phyloP scores from a whole-genome alignment of 768 basidiomycete species.

The Rhodotorula sphaerocarpa region DNA sequence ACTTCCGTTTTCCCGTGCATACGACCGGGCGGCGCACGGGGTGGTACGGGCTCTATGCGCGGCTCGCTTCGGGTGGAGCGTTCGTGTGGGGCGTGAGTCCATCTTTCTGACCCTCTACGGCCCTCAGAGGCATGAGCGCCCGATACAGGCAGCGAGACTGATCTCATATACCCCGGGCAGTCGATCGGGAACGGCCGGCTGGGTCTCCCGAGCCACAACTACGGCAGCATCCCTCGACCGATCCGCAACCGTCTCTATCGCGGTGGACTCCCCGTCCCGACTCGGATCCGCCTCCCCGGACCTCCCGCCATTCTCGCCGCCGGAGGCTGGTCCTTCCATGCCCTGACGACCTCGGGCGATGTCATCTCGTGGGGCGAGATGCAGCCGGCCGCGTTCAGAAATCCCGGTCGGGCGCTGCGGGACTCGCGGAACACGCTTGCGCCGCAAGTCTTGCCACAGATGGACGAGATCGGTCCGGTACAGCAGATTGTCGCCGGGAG shows the following conservation, averaged over 20 bases:
- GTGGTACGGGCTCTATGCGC: conserved; percentile 71
- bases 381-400: conserved; percentile 15
- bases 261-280: conserved; percentile 57
- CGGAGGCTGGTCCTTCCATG: conserved; percentile 84
- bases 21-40: conserved; percentile 66
- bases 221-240: conserved; percentile 41
- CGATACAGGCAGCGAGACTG: too few relatives aligned
- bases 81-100: conserved; percentile 26
- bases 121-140: too few relatives aligned
- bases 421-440: conserved; percentile 19
- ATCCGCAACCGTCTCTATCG: conserved; percentile 28
- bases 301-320: conserved; percentile 66
- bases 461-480: conserved; percentile 43
- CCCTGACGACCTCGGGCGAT: conserved; percentile 63
- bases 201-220: conserved; percentile 49
- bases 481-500: conserved; percentile 60
- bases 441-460: conserved; percentile 54
- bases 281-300: conserved; percentile 55
- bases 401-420: conserved; percentile 13
- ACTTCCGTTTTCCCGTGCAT: conserved; percentile 69
- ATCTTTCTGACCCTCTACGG: conserved; percentile 21
- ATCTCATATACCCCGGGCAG: too few relatives aligned
- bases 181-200: conserved; percentile 57
- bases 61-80: conserved; percentile 47
- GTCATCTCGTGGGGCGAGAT: conserved; percentile 63